phyloP scores from a whole-genome alignment of 2,329 filamentous ascomycete species.

The Cryphonectria japonica region DNA sequence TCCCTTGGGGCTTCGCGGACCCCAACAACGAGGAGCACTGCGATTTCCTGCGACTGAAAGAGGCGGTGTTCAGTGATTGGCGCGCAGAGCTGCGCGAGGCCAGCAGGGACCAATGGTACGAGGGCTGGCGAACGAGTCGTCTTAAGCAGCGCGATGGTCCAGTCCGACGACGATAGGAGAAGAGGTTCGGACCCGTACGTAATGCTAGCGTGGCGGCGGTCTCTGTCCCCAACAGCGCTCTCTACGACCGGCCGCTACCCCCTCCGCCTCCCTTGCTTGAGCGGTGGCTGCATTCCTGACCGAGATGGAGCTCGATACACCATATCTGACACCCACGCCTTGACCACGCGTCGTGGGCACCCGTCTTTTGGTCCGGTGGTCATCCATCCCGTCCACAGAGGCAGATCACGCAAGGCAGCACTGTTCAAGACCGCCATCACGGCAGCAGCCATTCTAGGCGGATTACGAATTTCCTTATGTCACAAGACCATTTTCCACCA shows the following conservation, averaged over 20 bases:
- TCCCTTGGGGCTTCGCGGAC: conserved; percentile 96
- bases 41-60: conserved; percentile 88
- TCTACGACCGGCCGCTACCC: conserved; percentile 7
- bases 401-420: conserved; percentile 1
- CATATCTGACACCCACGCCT: background rate
- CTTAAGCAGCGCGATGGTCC: conserved; percentile 59
- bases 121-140: conserved; percentile 83
- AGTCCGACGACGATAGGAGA: conserved; percentile 43
- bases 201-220: conserved; percentile 10
- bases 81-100: conserved; percentile 86
- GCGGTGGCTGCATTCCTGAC: background rate
- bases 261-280: conserved; percentile 21
- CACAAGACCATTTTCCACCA: background rate
- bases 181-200: conserved; percentile 23
- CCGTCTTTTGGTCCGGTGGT: background rate
- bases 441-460: background rate
- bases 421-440: background rate
- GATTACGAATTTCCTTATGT: conserved; percentile 25
- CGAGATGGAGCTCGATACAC: background rate
- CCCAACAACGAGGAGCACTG: conserved; percentile 91
- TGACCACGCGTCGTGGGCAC: background rate
- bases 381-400: background rate
- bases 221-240: conserved; percentile 9
- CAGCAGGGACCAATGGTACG: conserved; percentile 91
- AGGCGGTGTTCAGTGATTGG: conserved; percentile 93